A percentile compares a stretch with the other conserved stretches of the same genome.
These are phyloP conservation scores for Tulasnella sp. DNA, from an alignment of 768 basidiomycete genomes.

Conservation along the genomic window DNA sequence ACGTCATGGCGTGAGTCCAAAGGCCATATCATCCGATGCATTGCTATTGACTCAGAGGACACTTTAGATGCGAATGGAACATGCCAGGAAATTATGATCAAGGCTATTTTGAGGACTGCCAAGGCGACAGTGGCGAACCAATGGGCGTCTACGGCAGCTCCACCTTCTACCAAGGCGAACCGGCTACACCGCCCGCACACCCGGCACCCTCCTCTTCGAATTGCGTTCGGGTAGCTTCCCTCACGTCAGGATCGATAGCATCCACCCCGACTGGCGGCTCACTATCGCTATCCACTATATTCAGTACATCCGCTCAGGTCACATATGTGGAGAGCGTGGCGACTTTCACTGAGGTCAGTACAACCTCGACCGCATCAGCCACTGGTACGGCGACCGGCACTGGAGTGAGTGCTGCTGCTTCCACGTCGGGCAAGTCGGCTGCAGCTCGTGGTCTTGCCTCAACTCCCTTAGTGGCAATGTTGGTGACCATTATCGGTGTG, in stretches of 20 bases:
- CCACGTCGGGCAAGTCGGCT: too few species aligned
- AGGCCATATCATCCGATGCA: background rate
- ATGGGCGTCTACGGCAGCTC: conserved; percentile 32
- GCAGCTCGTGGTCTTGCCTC: too few species aligned
- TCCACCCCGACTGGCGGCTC: too few species aligned
- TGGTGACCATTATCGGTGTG: too few species aligned
- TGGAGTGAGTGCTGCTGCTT: too few species aligned
- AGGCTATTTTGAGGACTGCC: conserved; percentile 34
- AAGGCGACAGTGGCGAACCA: conserved; percentile 31
- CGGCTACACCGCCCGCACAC: conserved; percentile 32
- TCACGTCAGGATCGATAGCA: conserved; percentile 28
- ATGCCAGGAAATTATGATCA: conserved; percentile 29
- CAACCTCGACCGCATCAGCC: too few species aligned
- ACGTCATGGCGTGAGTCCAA: conserved; percentile 27
- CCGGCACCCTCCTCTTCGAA: conserved; percentile 44
- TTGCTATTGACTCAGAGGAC: background rate
- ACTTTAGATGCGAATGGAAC: conserved; percentile 21
- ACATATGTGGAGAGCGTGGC: too few species aligned
- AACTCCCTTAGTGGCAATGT: too few species aligned
- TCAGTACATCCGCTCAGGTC: too few species aligned
- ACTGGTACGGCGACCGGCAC: too few species aligned
- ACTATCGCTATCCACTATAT: too few species aligned
- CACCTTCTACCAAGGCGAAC: conserved; percentile 30
- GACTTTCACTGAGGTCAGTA: too few species aligned
- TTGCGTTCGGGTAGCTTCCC: conserved; percentile 43